Evolutionary conservation across 805 yeast species (phyloP).

Genomic region (Dipodascus geniculatus): DNA sequence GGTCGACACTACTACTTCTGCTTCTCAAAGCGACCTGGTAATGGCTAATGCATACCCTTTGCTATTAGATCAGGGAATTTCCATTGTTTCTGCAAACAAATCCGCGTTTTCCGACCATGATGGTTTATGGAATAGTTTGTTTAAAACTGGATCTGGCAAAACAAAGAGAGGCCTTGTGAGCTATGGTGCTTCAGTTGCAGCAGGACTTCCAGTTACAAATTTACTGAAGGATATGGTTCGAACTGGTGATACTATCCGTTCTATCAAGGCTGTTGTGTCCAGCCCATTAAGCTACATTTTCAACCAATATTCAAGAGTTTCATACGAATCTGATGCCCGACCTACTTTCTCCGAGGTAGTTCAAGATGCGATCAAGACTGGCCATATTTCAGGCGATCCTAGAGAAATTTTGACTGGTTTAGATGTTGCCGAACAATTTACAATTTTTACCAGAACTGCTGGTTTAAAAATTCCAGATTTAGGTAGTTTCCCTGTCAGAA

Average conservation of each 20-base stretch:
- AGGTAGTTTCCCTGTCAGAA: constrained; percentile 84
- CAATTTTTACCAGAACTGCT: constrained; percentile 89
- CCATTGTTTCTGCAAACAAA: constrained; percentile 96
- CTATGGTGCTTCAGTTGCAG: constrained; percentile 98
- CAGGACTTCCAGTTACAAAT: constrained; percentile 89
- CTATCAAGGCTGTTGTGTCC: constrained; percentile 91
- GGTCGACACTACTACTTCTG: constrained; percentile 90
- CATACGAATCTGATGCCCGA: constrained; percentile 38
- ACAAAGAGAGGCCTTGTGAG: constrained; percentile 61
- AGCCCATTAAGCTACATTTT: constrained; percentile 93
- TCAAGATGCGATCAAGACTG: constrained; percentile 73
- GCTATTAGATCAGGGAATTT: constrained; percentile 65
- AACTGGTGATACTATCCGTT: constrained; percentile 87
- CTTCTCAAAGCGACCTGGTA: constrained; percentile 19
- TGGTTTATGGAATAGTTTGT: constrained; percentile 65
- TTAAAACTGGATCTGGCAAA: constrained; percentile 21
- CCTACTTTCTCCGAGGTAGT: constrained; percentile 85
- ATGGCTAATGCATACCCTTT: constrained; percentile 70
- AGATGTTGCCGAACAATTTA: constrained; percentile 97
- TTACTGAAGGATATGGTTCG: constrained; percentile 77
- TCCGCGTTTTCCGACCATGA: constrained; percentile 84
- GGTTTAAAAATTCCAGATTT: constrained; percentile 73
- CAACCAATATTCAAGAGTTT: constrained; percentile 63
- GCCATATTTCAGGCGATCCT: constrained; percentile 99
- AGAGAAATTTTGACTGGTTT: constrained; percentile 97